Evolutionary conservation across 805 yeast species (phyloP).

Genomic region (Zygosaccharomyces pseudorouxii): DNA sequence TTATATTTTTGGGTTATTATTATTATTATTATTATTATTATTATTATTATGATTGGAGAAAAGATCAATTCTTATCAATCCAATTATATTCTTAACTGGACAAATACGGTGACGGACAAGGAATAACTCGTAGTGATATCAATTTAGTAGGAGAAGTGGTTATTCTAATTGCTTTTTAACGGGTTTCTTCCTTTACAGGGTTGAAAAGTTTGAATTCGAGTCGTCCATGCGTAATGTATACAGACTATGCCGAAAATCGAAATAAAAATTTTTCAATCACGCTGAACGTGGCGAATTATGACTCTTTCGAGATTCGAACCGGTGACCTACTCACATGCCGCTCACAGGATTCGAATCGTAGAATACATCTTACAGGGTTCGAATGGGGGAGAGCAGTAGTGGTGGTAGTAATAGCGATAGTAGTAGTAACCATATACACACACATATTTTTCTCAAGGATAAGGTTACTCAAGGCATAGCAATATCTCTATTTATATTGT

Average conservation of each 20-base stretch:
- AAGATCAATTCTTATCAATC: not conserved
- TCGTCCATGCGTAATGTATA: not conserved
- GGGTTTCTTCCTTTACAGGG: not conserved
- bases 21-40: not conserved
- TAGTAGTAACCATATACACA: not conserved
- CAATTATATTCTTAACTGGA: not conserved
- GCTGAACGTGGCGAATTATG: not conserved
- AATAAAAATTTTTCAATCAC: constrained; percentile 1
- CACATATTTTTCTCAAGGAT: not conserved
- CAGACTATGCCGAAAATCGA: not conserved
- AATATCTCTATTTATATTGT: not conserved
- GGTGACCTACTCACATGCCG: not conserved
- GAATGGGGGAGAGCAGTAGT: not conserved
- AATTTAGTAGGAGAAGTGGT: not conserved
- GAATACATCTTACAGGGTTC: not conserved
- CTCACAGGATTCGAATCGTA: not conserved
- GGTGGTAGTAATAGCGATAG: not conserved
- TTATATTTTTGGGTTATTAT: not conserved
- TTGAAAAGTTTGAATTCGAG: constrained; percentile 1
- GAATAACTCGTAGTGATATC: not conserved
- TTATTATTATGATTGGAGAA: not conserved
- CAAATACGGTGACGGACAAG: not conserved
- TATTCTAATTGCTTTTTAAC: not conserved
- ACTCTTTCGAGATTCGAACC: not conserved
- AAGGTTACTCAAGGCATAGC: not conserved